Percentiles rank a stretch among this genome's conserved stretches.
Evolutionary conservation across 805 yeast genomes (phyloP).

Genomic region (Lipomyces yamadae): DNA sequence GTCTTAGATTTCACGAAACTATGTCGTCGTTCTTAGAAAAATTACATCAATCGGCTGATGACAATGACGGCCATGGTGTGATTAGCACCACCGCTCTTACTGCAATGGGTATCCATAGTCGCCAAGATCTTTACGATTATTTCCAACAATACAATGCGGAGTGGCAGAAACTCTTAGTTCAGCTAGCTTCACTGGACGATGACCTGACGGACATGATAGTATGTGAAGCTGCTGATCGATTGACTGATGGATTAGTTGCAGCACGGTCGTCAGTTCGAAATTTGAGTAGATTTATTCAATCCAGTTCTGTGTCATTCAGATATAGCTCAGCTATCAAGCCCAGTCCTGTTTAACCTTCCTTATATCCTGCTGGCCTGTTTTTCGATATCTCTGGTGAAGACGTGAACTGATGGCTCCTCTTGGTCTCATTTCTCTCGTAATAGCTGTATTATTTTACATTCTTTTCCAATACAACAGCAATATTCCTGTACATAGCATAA

Average conservation of each 20-base stretch:
- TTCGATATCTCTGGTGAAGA: background rate
- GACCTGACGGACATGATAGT: background rate
- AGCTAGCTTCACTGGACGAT: background rate
- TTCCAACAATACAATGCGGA: background rate
- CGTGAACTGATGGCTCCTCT: background rate
- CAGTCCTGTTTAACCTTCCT: background rate
- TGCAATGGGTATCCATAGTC: background rate
- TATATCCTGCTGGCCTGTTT: background rate
- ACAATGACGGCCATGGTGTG: background rate
- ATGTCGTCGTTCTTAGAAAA: background rate
- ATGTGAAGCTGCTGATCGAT: background rate
- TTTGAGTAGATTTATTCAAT: background rate
- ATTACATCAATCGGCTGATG: background rate
- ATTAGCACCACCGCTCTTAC: background rate
- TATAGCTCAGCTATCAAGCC: background rate
- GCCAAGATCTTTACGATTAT: background rate
- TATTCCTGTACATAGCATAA: background rate
- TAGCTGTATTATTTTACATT: background rate
- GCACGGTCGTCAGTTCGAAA: constrained; percentile 1
- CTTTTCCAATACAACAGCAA: background rate
- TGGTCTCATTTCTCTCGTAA: background rate
- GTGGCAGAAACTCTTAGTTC: background rate
- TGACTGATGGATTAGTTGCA: background rate
- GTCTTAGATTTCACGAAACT: constrained; percentile 1
- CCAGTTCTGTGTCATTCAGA: constrained; percentile 2